Percentiles rank a stretch among this genome's conserved stretches.
Conservation (phyloP, 192 early-diverging fungal species). For the Endogone sp. region DNA sequence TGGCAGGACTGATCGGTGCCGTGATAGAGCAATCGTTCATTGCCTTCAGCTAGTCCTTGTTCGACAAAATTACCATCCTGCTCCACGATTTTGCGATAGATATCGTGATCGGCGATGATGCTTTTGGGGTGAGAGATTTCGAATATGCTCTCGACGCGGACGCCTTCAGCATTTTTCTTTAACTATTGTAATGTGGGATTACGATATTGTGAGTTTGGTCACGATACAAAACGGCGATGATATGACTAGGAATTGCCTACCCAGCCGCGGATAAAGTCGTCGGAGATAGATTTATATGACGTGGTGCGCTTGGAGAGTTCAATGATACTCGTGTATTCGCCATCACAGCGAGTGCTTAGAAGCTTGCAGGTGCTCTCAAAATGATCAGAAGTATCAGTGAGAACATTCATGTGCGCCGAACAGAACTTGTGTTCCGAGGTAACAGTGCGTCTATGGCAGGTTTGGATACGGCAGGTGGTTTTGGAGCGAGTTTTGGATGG, state of each 20-base stretch:
- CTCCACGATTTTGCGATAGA: neutral
- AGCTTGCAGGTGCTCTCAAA: neutral
- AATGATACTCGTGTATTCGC: neutral
- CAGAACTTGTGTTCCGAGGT: neutral
- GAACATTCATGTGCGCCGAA: neutral
- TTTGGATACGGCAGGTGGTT: neutral
- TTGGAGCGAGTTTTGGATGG: neutral
- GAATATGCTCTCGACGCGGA: conserved; percentile 7
- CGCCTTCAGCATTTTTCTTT: neutral
- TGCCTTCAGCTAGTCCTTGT: neutral
- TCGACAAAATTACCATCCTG: neutral
- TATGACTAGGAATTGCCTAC: neutral
- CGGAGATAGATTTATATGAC: neutral
- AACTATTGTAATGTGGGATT: no score
- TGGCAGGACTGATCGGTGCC: conserved; percentile 9
- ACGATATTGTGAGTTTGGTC: no score
- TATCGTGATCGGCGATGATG: conserved; percentile 2
- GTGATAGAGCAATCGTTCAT: conserved; percentile 12
- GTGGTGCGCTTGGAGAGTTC: neutral
- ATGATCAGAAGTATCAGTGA: no score
- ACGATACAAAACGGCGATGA: neutral
- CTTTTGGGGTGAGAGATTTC: neutral
- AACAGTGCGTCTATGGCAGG: neutral
- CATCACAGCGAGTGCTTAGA: neutral
- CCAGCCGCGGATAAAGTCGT: neutral